These are phyloP conservation scores for Herpetospermum pedunculosum DNA, from an alignment of 306 rosid genomes.

Conservation along the genomic window DNA sequence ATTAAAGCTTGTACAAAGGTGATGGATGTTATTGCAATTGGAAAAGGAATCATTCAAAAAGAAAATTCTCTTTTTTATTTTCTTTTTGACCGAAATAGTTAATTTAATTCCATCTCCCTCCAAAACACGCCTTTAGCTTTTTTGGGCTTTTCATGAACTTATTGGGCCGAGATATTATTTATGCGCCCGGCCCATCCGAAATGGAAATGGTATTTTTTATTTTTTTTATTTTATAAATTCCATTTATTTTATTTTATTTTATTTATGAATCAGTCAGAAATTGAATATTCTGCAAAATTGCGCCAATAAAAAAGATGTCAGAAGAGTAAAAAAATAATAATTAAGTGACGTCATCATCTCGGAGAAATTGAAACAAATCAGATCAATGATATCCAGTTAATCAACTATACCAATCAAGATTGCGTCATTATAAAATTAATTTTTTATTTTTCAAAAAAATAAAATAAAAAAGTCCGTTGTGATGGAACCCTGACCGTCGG, in stretches of 20 bases:
- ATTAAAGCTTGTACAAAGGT: not conserved
- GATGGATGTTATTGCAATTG: not conserved
- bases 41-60: not conserved
- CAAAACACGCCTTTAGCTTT: not conserved
- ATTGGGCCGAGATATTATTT: not conserved
- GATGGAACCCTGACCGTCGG: constrained; percentile 10
- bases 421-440: not conserved
- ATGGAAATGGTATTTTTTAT: not conserved
- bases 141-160: not conserved
- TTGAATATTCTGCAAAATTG: not conserved
- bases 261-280: not conserved
- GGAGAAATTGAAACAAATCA: constrained; percentile 1
- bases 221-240: not conserved
- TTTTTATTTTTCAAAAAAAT: not conserved
- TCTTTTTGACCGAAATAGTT: not conserved
- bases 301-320: not conserved
- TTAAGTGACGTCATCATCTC: not conserved
- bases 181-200: not conserved
- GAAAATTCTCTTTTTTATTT: not conserved
- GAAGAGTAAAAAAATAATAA: not conserved
- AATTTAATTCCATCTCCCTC: not conserved
- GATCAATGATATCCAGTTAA: constrained; percentile 1
- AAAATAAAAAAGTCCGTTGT: not conserved
- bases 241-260: not conserved
- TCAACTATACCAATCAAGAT: constrained; percentile 7